Evolutionary conservation across 805 yeast species (phyloP).

Genomic region (Jamesozyma lodderae): DNA sequence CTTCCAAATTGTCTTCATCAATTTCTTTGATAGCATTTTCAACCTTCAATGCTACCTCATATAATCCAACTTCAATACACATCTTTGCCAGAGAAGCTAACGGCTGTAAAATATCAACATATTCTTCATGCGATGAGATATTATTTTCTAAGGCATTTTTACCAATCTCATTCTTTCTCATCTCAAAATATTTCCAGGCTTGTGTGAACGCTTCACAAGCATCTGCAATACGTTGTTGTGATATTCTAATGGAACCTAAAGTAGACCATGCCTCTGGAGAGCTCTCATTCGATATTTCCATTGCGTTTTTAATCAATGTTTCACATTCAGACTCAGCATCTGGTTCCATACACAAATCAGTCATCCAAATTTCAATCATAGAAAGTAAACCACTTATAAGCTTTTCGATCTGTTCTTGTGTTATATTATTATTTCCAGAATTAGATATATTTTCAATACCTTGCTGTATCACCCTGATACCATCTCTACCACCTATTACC

Average conservation of each 20-base stretch:
- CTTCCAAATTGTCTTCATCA: conserved; percentile 77
- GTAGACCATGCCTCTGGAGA: conserved; percentile 79
- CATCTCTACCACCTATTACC: conserved; percentile 74
- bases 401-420: conserved; percentile 42
- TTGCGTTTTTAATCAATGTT: conserved; percentile 52
- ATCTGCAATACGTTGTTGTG: conserved; percentile 69
- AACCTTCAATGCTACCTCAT: conserved; percentile 60
- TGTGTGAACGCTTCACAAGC: conserved; percentile 58
- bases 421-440: conserved; percentile 20
- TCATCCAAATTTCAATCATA: conserved; percentile 93
- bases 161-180: conserved; percentile 42
- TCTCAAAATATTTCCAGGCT: conserved; percentile 64
- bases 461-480: conserved; percentile 48
- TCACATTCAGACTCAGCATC: conserved; percentile 81
- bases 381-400: conserved; percentile 73
- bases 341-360: conserved; percentile 90
- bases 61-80: conserved; percentile 67
- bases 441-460: conserved; percentile 43
- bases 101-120: conserved; percentile 63
- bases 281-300: conserved; percentile 43
- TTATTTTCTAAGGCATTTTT: conserved; percentile 32
- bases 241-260: conserved; percentile 78
- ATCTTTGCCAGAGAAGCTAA: conserved; percentile 62
- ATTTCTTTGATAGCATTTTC: conserved; percentile 59
- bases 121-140: conserved; percentile 32